Evolutionary conservation across 228 moss, liverwort and hornwort species (phyloP).

Genomic region (Sphagnum fallax): DNA sequence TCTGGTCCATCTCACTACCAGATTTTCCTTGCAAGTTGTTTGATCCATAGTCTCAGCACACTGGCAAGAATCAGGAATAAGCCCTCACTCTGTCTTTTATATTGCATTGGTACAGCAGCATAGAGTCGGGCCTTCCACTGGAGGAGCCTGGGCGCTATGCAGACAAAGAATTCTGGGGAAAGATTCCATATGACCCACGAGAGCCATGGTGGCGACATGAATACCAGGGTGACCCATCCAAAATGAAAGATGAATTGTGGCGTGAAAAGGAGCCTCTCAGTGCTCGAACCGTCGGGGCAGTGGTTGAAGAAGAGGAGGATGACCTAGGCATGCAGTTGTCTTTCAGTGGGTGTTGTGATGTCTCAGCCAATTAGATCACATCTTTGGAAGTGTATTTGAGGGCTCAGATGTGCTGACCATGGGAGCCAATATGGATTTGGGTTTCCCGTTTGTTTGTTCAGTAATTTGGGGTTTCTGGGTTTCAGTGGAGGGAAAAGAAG

Average conservation of each 20-base stretch:
- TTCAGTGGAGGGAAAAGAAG: slow-evolving; percentile 8
- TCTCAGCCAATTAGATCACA: slow-evolving; percentile 7
- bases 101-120: slow-evolving; percentile 40
- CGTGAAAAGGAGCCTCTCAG: slow-evolving; percentile 69
- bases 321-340: slow-evolving; percentile 12
- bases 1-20: slow-evolving; percentile 13
- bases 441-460: no score
- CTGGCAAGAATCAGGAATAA: background rate
- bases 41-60: background rate
- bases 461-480: no score
- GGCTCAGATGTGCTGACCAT: slow-evolving; percentile 7
- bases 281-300: slow-evolving; percentile 32
- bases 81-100: background rate
- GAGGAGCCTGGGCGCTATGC: slow-evolving; percentile 98
- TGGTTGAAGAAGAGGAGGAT: slow-evolving; percentile 42
- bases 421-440: background rate
- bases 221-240: slow-evolving; percentile 86
- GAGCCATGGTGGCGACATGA: slow-evolving; percentile 87
- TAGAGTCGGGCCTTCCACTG: slow-evolving; percentile 67
- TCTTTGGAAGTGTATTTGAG: slow-evolving; percentile 11
- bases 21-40: background rate
- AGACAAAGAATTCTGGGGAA: slow-evolving; percentile 74
- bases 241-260: slow-evolving; percentile 71
- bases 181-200: slow-evolving; percentile 83
- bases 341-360: background rate